Evolutionary conservation across 371 early-diverging fungal genomes (phyloP), one percentile per base, ranked within the genome.

Genomic region (Mucor mucedo): DNA sequence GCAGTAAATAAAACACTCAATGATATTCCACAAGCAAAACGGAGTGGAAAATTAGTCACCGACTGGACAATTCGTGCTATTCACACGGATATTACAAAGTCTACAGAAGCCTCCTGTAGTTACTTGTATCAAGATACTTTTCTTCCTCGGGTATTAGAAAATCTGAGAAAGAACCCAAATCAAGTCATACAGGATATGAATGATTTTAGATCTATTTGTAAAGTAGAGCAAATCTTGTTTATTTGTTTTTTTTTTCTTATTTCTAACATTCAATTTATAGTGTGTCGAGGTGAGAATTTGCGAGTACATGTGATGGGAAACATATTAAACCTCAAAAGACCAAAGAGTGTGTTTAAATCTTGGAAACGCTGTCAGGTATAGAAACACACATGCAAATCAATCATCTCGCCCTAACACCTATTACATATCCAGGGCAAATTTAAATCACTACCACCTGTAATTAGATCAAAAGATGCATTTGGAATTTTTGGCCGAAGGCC

Each of bases 221-320:
- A 68, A 75, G 38, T 6, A 1, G 29, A 45, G 21, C 21, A 3
- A 10, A n/a, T 27, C 9, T 3, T 27, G 11, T 57, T 48, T 5
- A 28, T 48, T 41, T 60, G 45, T 13, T 57, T 10, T 11, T 40
- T 9, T 54, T 45, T 2, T 21, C 21, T 21, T 21, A n/a, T 44
- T 14, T 13, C 32, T 47, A 32, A 48, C 11, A 21, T 58, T 29
- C 16, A 10, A 35, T 47, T 6, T 14, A 40, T 60, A 80, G 83
- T 85, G 58, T 74, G 76, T 32, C 58, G 57, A 40, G 76, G 81
- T 1, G 73, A 77, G 57, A 84, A 85, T 53, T 63, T 82, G 35
- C 72, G 77, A 48, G 69, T 86, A 28, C 85, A 86, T 59, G 81
- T 86, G 7, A 71, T 76, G 41, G 86, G 86, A 30, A 62, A 84